These are phyloP conservation scores for Corymbia maculata DNA, from an alignment of 345 rosid species.

Conservation along the genomic window DNA sequence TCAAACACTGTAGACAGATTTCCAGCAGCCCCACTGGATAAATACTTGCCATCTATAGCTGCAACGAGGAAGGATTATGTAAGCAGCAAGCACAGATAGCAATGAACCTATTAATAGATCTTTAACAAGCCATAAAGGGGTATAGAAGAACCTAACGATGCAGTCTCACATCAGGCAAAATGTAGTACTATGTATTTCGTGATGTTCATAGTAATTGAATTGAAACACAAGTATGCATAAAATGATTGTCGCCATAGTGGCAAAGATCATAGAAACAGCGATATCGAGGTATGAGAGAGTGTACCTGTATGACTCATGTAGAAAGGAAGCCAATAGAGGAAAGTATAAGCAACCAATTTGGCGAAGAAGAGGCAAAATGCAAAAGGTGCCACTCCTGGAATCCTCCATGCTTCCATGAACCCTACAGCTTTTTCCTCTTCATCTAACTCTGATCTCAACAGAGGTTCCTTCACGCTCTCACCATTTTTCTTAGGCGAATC, in stretches of 20 bases:
- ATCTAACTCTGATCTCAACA: conserved; percentile 29
- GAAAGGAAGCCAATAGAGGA: conserved; percentile 98
- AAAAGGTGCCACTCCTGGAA: conserved; percentile 92
- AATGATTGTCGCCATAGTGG: neutral
- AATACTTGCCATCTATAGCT: conserved; percentile 82
- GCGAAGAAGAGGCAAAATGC: conserved; percentile 93
- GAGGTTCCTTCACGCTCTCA: conserved; percentile 34
- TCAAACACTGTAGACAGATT: conserved; percentile 86
- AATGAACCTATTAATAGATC: neutral
- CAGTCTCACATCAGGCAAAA: neutral
- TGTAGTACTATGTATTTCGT: neutral
- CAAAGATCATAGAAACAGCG: neutral
- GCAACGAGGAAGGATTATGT: conserved; percentile 6
- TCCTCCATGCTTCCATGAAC: conserved; percentile 89
- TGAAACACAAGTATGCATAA: neutral
- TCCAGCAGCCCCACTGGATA: conserved; percentile 69
- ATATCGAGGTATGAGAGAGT: neutral
- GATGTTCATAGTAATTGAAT: neutral
- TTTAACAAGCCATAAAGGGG: neutral
- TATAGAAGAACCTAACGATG: neutral
- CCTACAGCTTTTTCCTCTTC: conserved; percentile 57
- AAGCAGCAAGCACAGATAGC: neutral
- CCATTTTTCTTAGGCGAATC: conserved; percentile 40
- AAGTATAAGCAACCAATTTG: conserved; percentile 91
- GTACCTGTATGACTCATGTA: conserved; percentile 91